A percentile compares a stretch with the other conserved stretches of the same genome.
phyloP scores from a whole-genome alignment of 805 yeast genomes.

The Blastobotrys mokoenaii region DNA sequence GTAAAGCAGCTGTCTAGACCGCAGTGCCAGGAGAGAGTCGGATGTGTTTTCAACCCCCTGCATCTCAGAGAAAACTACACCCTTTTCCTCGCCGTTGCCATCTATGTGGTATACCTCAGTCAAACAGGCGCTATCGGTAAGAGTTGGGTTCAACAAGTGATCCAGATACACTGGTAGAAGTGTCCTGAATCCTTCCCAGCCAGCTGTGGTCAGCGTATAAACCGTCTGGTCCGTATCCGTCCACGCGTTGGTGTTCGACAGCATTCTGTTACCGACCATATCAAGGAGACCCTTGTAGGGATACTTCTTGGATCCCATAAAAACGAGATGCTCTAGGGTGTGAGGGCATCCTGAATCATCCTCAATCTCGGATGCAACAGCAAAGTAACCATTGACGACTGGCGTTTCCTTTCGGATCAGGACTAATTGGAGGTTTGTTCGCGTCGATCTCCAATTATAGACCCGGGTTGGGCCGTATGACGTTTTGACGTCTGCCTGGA shows the following conservation, averaged over 20 bases:
- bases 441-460: constrained; percentile 60
- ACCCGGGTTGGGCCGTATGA: constrained; percentile 3
- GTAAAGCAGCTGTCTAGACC: constrained; percentile 29
- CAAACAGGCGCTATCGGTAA: constrained; percentile 81
- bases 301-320: constrained; percentile 84
- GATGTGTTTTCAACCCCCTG: constrained; percentile 81
- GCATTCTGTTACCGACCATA: constrained; percentile 72
- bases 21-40: constrained; percentile 55
- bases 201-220: constrained; percentile 84
- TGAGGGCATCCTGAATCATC: constrained; percentile 93
- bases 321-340: constrained; percentile 86
- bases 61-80: constrained; percentile 97
- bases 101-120: constrained; percentile 96
- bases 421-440: constrained; percentile 78
- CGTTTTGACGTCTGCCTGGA: not conserved
- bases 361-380: constrained; percentile 86
- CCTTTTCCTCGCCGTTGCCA: constrained; percentile 83
- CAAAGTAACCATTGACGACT: constrained; percentile 82
- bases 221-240: constrained; percentile 94
- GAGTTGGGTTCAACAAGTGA: constrained; percentile 74
- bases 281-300: constrained; percentile 92
- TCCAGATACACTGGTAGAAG: constrained; percentile 85
- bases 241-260: constrained; percentile 92
- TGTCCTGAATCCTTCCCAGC: constrained; percentile 88
- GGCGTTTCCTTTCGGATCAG: constrained; percentile 77